Evolutionary conservation across 805 yeast genomes (phyloP).

Genomic region (Zygotorulaspora chibaensis): DNA sequence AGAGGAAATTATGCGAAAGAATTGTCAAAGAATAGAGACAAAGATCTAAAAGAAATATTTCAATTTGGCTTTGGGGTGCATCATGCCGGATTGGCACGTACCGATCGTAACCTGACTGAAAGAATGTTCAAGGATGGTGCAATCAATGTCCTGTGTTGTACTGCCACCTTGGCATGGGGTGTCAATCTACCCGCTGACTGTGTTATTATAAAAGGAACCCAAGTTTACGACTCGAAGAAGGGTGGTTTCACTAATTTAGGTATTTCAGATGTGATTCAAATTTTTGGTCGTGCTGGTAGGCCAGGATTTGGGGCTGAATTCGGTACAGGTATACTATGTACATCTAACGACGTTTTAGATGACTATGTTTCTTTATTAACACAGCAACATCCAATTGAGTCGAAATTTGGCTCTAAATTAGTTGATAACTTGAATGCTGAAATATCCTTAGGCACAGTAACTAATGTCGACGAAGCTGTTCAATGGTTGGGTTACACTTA

Average conservation of each 20-base stretch:
- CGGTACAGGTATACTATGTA: slow-evolving; percentile 90
- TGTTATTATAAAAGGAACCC: slow-evolving; percentile 94
- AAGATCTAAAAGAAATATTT: slow-evolving; percentile 77
- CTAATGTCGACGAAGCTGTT: slow-evolving; percentile 89
- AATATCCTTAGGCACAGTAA: slow-evolving; percentile 90
- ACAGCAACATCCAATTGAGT: slow-evolving; percentile 95
- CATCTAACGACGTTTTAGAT: slow-evolving; percentile 74
- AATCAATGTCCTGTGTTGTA: slow-evolving; percentile 85
- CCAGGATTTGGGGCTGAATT: slow-evolving; percentile 84
- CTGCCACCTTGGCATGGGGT: slow-evolving; percentile 99
- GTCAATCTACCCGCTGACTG: slow-evolving; percentile 97
- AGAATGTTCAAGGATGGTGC: slow-evolving; percentile 82
- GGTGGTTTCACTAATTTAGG: slow-evolving; percentile 95
- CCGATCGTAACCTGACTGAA: slow-evolving; percentile 87
- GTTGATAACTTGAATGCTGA: slow-evolving; percentile 96
- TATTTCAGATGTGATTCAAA: slow-evolving; percentile 93
- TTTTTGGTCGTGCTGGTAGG: slow-evolving; percentile 98
- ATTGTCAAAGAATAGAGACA: slow-evolving; percentile 63
- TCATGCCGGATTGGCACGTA: slow-evolving; percentile 94
- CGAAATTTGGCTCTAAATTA: slow-evolving; percentile 67
- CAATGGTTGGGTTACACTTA: slow-evolving; percentile 98
- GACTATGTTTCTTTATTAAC: slow-evolving; percentile 85
- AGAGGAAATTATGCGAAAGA: slow-evolving; percentile 52
- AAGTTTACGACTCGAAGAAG: slow-evolving; percentile 86
- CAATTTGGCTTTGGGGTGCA: slow-evolving; percentile 85